Conservation (phyloP, 257 asterid species). For the Voacanga thouarsii region DNA sequence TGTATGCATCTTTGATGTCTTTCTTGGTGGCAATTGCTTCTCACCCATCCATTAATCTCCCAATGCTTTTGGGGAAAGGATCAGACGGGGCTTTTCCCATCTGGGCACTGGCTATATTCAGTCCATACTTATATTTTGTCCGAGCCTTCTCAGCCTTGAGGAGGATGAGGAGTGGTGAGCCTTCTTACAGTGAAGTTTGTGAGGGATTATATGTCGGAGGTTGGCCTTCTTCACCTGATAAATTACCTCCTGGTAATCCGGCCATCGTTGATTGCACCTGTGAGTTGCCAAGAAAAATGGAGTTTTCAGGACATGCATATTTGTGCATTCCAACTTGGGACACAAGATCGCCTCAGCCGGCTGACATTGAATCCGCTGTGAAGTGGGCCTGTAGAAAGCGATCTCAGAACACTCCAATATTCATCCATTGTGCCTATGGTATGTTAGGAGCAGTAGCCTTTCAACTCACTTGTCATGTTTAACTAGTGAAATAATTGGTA, state of each 20-base stretch:
- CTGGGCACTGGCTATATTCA: slow-evolving; percentile 67
- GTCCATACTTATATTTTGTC: slow-evolving; percentile 79
- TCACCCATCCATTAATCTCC: slow-evolving; percentile 79
- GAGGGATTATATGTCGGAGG: slow-evolving; percentile 89
- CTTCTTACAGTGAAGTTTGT: slow-evolving; percentile 62
- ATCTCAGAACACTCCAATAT: slow-evolving; percentile 62
- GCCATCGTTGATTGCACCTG: slow-evolving; percentile 92
- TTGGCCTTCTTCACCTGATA: slow-evolving; percentile 75
- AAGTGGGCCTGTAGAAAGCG: slow-evolving; percentile 94
- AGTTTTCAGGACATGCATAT: slow-evolving; percentile 57
- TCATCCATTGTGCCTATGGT: slow-evolving; percentile 95
- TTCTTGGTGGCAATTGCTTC: slow-evolving; percentile 73
- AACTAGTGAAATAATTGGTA: not conserved
- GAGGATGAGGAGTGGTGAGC: slow-evolving; percentile 68
- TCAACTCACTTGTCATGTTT: not conserved
- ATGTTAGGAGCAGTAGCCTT: not conserved
- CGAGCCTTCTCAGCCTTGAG: slow-evolving; percentile 68
- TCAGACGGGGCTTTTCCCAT: slow-evolving; percentile 80
- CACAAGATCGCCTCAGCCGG: slow-evolving; percentile 82
- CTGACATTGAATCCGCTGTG: slow-evolving; percentile 79
- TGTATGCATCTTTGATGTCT: slow-evolving; percentile 73
- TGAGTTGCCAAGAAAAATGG: slow-evolving; percentile 77
- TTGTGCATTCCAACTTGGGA: slow-evolving; percentile 90
- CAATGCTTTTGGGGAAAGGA: slow-evolving; percentile 70
- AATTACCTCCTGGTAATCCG: slow-evolving; percentile 81